These are phyloP conservation scores for Syzygium malaccense DNA, from an alignment of 441 rosid species.

Conservation along the genomic window DNA sequence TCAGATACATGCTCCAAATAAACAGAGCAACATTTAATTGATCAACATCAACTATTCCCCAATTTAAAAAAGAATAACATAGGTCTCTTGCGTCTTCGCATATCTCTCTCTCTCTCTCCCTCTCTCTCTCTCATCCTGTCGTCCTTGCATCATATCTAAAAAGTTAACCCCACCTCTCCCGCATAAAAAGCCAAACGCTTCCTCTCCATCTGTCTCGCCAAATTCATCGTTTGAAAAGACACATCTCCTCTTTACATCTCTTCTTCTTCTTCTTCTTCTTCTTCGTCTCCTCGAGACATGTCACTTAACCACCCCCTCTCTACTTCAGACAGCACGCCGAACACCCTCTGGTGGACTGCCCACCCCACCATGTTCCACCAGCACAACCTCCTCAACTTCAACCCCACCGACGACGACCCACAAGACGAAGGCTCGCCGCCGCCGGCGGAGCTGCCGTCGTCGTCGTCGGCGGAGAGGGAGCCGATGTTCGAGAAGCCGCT, in stretches of 20 bases:
- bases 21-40: neutral
- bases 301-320: neutral
- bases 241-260: neutral
- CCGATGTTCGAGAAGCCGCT: slow-evolving; percentile 12
- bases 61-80: neutral
- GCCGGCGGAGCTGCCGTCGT: neutral
- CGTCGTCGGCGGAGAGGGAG: neutral
- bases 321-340: neutral
- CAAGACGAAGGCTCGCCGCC: neutral
- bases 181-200: neutral
- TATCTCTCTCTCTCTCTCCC: neutral
- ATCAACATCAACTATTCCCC: neutral
- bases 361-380: neutral
- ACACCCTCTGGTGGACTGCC: neutral
- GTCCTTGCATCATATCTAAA: neutral
- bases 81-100: neutral
- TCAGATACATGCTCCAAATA: neutral
- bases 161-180: neutral
- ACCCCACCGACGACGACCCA: neutral
- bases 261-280: neutral
- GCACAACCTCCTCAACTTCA: neutral
- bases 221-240: neutral
- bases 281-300: neutral
- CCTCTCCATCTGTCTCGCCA: neutral
- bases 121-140: neutral